Conservation (phyloP, 2,329 filamentous ascomycete species). For the Ceratocystis albifundus region DNA sequence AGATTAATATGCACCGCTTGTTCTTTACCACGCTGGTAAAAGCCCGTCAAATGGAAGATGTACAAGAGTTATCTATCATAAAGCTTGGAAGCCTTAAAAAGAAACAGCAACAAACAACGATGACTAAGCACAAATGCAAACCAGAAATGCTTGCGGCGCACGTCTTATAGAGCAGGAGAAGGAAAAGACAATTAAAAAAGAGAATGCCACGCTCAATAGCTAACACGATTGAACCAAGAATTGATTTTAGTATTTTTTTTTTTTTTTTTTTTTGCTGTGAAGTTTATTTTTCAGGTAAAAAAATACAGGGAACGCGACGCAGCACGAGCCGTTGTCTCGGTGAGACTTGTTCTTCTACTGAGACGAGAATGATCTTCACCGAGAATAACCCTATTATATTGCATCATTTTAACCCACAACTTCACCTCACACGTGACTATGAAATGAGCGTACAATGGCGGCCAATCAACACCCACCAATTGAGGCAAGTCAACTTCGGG, state of each 20-base stretch:
- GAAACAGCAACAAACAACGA: conserved; percentile 1
- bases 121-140: not conserved
- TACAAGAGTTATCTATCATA: not conserved
- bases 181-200: too few species aligned
- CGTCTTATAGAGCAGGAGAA: too few species aligned
- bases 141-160: not conserved
- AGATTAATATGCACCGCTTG: too few species aligned
- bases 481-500: conserved; percentile 1
- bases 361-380: not conserved
- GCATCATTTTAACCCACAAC: not conserved
- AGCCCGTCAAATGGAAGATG: not conserved
- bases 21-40: not conserved
- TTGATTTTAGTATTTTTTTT: not conserved
- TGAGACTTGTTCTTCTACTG: not conserved
- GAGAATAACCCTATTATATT: not conserved
- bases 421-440: not conserved
- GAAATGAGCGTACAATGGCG: not conserved
- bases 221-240: not conserved
- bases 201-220: not conserved
- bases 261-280: not conserved
- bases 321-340: conserved; percentile 1
- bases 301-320: conserved; percentile 3
- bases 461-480: conserved; percentile 17
- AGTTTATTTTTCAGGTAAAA: conserved; percentile 6
- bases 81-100: conserved; percentile 2